phyloP scores from a whole-genome alignment of 2,329 filamentous ascomycete species.

The Karstenula rhodostoma region DNA sequence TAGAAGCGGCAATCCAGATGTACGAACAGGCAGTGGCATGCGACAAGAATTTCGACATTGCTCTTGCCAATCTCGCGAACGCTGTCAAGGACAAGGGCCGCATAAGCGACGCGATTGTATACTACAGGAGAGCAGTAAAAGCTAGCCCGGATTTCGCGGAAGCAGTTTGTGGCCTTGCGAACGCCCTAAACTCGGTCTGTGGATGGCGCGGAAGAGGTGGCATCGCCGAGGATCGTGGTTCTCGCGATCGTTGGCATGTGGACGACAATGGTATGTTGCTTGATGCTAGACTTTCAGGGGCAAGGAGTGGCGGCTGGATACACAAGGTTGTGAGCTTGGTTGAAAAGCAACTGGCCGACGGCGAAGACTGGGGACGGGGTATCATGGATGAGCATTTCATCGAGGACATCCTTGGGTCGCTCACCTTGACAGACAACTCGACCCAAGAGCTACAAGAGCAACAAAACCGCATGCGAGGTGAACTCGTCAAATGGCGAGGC shows the following conservation, averaged over 20 bases:
- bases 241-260: constrained; percentile 91
- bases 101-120: constrained; percentile 88
- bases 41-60: constrained; percentile 95
- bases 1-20: constrained; percentile 93
- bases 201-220: constrained; percentile 92
- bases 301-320: constrained; percentile 78
- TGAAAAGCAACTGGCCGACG: constrained; percentile 83
- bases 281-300: constrained; percentile 70
- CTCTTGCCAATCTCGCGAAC: constrained; percentile 93
- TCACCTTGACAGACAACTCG: constrained; percentile 50
- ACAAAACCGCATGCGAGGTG: constrained; percentile 46
- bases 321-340: constrained; percentile 92
- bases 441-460: constrained; percentile 45
- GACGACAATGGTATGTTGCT: constrained; percentile 82
- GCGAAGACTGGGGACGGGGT: constrained; percentile 84
- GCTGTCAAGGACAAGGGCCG: constrained; percentile 96
- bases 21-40: constrained; percentile 94
- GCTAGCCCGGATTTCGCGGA: constrained; percentile 97
- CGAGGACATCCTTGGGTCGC: constrained; percentile 55
- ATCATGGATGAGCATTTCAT: constrained; percentile 61
- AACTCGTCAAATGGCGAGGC: constrained; percentile 67
- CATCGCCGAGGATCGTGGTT: constrained; percentile 75
- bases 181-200: constrained; percentile 94
- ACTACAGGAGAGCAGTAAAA: constrained; percentile 87
- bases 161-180: constrained; percentile 93